Evolutionary conservation across 768 basidiomycete genomes (phyloP), one percentile per base, ranked within the genome.

Genomic region (Plicaturopsis crispa): DNA sequence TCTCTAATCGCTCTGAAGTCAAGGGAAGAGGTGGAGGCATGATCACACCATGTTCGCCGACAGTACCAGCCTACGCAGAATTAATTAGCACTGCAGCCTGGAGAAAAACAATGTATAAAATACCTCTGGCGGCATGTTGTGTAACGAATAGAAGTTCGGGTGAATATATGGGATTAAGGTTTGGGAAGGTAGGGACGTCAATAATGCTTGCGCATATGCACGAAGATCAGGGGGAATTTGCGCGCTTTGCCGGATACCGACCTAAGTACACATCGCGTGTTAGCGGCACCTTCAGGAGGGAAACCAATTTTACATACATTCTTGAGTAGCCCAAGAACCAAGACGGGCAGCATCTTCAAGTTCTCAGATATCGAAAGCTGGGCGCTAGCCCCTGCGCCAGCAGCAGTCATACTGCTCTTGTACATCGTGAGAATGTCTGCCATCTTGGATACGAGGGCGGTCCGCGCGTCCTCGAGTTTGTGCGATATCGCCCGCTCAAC

Each of bases 181-280:
- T 67, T 99, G 89, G 3, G 90, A 83, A 0, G 96, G 96, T 35
- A 98, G 59, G 6, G 92, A 87, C 1, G 89, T 89, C 48, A 98
- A 70, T 24, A 99, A 65, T 5, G 84, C 84, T 61, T 97, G 93
- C 2, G 96, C 89, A 54, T 98, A 98, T 7, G 92, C 86, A 47
- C 96, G 72, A 35, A 99, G 80, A 63, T 99, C 96, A 6, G 94
- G 87, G 23, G 94, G 92, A 57, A 99, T 98, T 55, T 93, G 90
- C 3, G 89, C 80, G 61, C 93, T 97, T 68, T 97, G 92, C 39
- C 96, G 78, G 36, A 98, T 71, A 33, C 91, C 96, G 47, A 94
- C 85, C 89, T 92, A 51, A 13, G 49, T 2, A 44, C 14, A 26
- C 7, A 7, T 24, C 37, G 16, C 18, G 22, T 8, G 20, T 35